phyloP scores from a whole-genome alignment of 2,329 filamentous ascomycete genomes.

The Colletotrichum salicis region DNA sequence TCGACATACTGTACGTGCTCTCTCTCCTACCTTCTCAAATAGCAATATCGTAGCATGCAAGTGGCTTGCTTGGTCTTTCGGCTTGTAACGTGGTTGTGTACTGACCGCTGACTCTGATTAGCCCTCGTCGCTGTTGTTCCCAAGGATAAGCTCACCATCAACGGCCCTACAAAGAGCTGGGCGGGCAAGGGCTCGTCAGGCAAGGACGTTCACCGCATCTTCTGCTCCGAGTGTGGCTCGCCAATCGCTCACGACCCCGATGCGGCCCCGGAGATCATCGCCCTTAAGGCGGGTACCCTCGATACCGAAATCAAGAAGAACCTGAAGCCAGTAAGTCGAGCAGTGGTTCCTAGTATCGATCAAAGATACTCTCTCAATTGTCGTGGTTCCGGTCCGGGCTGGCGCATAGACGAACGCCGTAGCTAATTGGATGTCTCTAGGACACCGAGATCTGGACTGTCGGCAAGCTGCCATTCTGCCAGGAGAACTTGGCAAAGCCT shows the following conservation, averaged over 20 bases:
- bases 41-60: not conserved
- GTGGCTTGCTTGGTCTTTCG: not conserved
- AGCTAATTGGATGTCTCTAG: conserved; percentile 42
- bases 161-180: conserved; percentile 73
- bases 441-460: conserved; percentile 77
- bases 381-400: not conserved
- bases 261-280: conserved; percentile 76
- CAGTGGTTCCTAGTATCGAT: not conserved
- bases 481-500: conserved; percentile 71
- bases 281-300: conserved; percentile 74
- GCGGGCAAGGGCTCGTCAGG: conserved; percentile 69
- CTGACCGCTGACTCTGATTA: conserved; percentile 42
- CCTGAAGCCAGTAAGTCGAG: conserved; percentile 68
- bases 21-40: not conserved
- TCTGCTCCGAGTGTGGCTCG: conserved; percentile 76
- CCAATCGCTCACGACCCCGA: conserved; percentile 78
- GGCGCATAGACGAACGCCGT: not conserved
- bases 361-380: not conserved
- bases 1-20: conserved; percentile 71
- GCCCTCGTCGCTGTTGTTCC: conserved; percentile 73
- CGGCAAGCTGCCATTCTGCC: conserved; percentile 76
- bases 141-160: conserved; percentile 72
- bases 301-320: conserved; percentile 73
- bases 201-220: conserved; percentile 73
- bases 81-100: not conserved